Conservation (phyloP, 805 yeast genomes). For the Candida sithepensis region DNA sequence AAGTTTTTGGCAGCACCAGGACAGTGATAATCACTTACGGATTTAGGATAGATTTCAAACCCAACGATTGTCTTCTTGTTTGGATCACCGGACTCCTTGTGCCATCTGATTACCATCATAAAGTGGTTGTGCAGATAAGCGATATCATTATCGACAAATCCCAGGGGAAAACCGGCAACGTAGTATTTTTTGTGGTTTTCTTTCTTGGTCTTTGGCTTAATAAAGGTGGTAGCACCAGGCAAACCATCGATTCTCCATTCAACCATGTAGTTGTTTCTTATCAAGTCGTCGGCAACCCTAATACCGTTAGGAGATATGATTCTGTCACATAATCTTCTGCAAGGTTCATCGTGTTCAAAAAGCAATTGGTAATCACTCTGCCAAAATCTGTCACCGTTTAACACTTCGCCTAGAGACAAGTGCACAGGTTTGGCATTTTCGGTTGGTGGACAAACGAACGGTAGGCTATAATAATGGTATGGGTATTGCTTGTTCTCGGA, state of each 20-base stretch:
- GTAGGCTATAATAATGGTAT: constrained; percentile 69
- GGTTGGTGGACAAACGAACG: constrained; percentile 74
- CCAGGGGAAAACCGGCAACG: constrained; percentile 84
- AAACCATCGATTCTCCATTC: constrained; percentile 83
- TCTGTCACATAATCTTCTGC: constrained; percentile 67
- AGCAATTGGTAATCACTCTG: constrained; percentile 63
- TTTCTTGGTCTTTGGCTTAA: constrained; percentile 49
- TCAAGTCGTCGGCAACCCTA: constrained; percentile 54
- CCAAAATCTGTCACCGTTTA: constrained; percentile 79
- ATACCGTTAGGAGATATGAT: constrained; percentile 50
- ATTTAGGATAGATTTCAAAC: constrained; percentile 84
- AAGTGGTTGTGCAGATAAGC: constrained; percentile 74
- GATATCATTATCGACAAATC: constrained; percentile 58
- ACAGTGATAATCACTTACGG: constrained; percentile 63
- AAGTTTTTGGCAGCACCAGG: constrained; percentile 69
- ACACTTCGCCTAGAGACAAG: constrained; percentile 69
- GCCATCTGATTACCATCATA: constrained; percentile 74
- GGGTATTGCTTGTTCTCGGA: constrained; percentile 77
- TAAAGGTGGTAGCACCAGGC: constrained; percentile 85
- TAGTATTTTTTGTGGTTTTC: constrained; percentile 54
- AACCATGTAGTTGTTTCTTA: constrained; percentile 67
- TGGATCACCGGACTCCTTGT: constrained; percentile 40
- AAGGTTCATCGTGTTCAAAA: constrained; percentile 63
- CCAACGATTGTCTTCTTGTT: constrained; percentile 66
- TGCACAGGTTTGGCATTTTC: constrained; percentile 54